These are phyloP conservation scores for Chytriomyces hyalinus DNA, from an alignment of 192 early-diverging fungal genomes.

Conservation along the genomic window DNA sequence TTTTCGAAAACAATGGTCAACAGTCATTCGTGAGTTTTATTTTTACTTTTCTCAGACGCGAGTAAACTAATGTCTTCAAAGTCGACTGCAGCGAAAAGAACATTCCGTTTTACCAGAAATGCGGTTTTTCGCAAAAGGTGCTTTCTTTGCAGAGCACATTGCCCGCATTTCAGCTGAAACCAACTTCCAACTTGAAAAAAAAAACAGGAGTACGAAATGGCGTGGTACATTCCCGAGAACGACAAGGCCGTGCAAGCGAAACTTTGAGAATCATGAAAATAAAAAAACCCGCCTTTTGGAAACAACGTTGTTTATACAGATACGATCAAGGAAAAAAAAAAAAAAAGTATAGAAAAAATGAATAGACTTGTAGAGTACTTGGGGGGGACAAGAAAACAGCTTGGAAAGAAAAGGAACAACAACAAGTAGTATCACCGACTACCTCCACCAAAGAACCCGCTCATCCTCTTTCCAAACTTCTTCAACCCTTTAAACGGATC, in stretches of 20 bases:
- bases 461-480: neutral
- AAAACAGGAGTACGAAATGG: conserved; percentile 57
- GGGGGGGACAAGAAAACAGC: too few relatives aligned
- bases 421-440: too few relatives aligned
- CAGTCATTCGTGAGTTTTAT: conserved; percentile 53
- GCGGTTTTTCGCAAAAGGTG: conserved; percentile 78
- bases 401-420: too few relatives aligned
- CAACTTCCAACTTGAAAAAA: too few relatives aligned
- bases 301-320: too few relatives aligned
- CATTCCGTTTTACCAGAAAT: conserved; percentile 91
- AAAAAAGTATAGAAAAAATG: too few relatives aligned
- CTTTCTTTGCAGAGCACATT: neutral
- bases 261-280: conserved; percentile 26
- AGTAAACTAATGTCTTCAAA: conserved; percentile 20
- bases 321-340: too few relatives aligned
- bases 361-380: too few relatives aligned
- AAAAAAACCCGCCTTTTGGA: too few relatives aligned
- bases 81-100: conserved; percentile 73
- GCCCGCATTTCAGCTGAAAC: too few relatives aligned
- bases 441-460: neutral
- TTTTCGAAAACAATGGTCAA: conserved; percentile 47
- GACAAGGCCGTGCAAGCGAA: conserved; percentile 50
- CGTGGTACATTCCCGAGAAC: conserved; percentile 56
- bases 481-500: neutral
- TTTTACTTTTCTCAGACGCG: neutral